Evolutionary conservation across 257 asterid species (phyloP), one percentile per base, ranked within the genome.

Genomic region (Hygrophila difformis): DNA sequence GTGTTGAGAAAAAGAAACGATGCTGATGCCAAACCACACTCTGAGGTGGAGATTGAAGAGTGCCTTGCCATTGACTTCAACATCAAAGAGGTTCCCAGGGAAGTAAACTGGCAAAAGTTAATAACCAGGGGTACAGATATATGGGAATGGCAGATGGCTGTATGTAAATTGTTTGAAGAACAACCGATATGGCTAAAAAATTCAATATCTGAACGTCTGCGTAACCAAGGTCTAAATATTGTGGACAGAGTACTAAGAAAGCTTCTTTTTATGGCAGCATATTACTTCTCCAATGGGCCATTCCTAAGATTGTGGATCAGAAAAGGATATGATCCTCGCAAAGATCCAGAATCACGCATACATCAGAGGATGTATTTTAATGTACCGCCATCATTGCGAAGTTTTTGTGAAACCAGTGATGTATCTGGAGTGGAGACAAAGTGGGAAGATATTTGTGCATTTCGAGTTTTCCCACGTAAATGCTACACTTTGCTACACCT

Each of bases 291-390:
- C 53, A 82, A 79, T 56, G 96, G 96, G 45, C 98, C 98, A 44
- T 89, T 71, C 67, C 74, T 69, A 60, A 74, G 93, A 63, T 79
- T 89, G 70, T 85, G 84, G 84, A 79, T 89, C 53, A 79, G 78
- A 70, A 89, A 89, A 72, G 96, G 98, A 61, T 89, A 85, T 48
- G 98, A 89, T 72, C 98, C 96, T 49, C 94, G 98, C 62, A 73
- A 66, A 61, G 98, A 89, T 66, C 88, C 94, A 6, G 94, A 85
- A 64, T 85, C 98, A 48, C 82, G 96, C 68, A 67, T 82, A 65
- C 81, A 78, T 58, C 95, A 81, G 56, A 81, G 76, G 74, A 81
- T 69, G 33, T 87, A 85, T 60, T 85, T 78, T 64, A 93, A 82
- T 41, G 78, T 85, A 37, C 95, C 93, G 44, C 87, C 80, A 47